phyloP scores from a whole-genome alignment of 1,284 basidiomycete genomes.

The Hemileia vastatrix region DNA sequence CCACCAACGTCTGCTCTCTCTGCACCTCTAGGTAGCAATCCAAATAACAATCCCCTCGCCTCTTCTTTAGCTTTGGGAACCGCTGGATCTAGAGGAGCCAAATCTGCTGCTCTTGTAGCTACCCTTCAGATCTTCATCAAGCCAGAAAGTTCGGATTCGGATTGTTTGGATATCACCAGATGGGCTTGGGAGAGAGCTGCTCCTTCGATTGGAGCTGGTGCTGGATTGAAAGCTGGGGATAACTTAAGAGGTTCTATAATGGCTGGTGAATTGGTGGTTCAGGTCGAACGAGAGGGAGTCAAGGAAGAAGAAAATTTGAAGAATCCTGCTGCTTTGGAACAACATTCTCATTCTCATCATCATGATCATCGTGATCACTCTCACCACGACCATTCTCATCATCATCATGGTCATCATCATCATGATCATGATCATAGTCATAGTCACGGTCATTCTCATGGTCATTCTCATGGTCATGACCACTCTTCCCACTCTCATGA shows the following conservation, averaged over 20 bases:
- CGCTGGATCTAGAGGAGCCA: constrained; percentile 26
- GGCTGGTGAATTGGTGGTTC: constrained; percentile 38
- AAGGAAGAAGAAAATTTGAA: constrained; percentile 21
- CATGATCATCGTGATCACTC: constrained; percentile 25
- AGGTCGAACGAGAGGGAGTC: constrained; percentile 32
- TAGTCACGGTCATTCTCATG: no score
- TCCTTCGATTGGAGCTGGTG: constrained; percentile 32
- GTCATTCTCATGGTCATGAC: constrained; percentile 16
- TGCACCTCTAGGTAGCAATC: background rate
- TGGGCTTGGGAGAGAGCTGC: constrained; percentile 38
- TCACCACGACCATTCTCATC: constrained; percentile 12
- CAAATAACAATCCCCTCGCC: background rate
- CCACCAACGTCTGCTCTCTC: constrained; percentile 32
- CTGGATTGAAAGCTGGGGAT: constrained; percentile 34
- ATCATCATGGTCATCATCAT: constrained; percentile 16
- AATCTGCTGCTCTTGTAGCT: constrained; percentile 35
- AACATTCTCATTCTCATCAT: no score
- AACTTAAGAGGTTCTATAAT: constrained; percentile 32
- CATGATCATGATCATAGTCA: constrained; percentile 25
- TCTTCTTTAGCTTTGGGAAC: constrained; percentile 23
- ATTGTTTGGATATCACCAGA: constrained; percentile 36
- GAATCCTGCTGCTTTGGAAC: constrained; percentile 19
- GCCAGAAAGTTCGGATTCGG: constrained; percentile 30
- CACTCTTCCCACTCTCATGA: constrained; percentile 18
- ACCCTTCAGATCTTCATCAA: constrained; percentile 32